phyloP scores from a whole-genome alignment of 75 land plant genomes.

The Gnetum montanum region DNA sequence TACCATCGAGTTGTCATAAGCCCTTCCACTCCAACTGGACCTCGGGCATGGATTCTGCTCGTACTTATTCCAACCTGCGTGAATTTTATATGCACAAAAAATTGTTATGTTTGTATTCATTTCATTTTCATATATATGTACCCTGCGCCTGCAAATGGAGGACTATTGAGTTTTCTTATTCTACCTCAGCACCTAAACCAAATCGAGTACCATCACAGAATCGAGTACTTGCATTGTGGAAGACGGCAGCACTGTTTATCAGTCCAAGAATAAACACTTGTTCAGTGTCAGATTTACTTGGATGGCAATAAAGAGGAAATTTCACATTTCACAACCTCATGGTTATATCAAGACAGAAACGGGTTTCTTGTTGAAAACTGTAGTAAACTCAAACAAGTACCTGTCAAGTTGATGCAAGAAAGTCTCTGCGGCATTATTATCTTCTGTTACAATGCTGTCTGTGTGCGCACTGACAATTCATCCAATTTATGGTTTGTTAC shows the following conservation, averaged over 20 bases:
- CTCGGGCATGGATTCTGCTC: slow-evolving; percentile 94
- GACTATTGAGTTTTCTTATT: neutral
- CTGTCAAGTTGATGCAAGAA: slow-evolving; percentile 84
- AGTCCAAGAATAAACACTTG: neutral
- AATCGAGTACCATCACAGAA: slow-evolving; percentile 98
- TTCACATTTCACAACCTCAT: too few relatives aligned
- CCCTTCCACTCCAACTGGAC: slow-evolving; percentile 99
- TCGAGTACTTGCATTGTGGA: slow-evolving; percentile 93
- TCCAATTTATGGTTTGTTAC: too few relatives aligned
- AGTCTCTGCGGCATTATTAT: slow-evolving; percentile 49
- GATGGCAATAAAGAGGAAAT: neutral
- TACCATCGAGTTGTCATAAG: slow-evolving; percentile 89
- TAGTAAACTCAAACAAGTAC: too few relatives aligned
- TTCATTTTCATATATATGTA: slow-evolving; percentile 1
- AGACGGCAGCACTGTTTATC: slow-evolving; percentile 82
- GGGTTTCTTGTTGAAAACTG: too few relatives aligned
- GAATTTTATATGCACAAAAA: too few relatives aligned
- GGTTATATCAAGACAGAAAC: too few relatives aligned
- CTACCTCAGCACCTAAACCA: slow-evolving; percentile 98
- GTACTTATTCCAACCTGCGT: slow-evolving; percentile 95
- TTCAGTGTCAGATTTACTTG: neutral
- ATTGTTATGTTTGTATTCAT: neutral
- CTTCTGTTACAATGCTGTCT: slow-evolving; percentile 83
- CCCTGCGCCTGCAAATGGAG: neutral
- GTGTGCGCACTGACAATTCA: slow-evolving; percentile 75